Base-by-base conservation (phyloP, 306 rosid species). In the Pyrus betulifolia region DNA sequence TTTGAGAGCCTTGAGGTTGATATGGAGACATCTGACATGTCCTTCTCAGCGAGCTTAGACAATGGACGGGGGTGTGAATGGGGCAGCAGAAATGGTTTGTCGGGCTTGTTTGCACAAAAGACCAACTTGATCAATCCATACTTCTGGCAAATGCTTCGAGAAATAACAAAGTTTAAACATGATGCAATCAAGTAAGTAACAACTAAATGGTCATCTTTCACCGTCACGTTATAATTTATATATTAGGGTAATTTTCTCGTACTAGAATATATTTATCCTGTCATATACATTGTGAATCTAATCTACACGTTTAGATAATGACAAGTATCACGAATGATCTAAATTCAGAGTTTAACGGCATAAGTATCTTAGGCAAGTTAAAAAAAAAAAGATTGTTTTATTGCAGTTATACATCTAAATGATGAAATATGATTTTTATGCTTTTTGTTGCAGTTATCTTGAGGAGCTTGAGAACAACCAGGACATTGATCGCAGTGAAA, bases 21-120 rank as follows among this genome's bases (percentile, higher is more conserved):
- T 4, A 91, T 90, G 93, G 97, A 93, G 71, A 59, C 68, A 71
- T 90, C 98, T 51, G 96, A 91, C 77, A 91, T 93, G 98, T 88
- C 97, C 57, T 90, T 93, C 67, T 58, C 97, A 18, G 97, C 85
- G 49, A 93, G 97, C 77, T 75, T 91, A 52, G 96, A 93, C 82
- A 70, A 80, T 12, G 97, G 97, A 59, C 78, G 67, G 4, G 97
- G 96, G 28, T 91, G 80, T 33, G 98, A 93, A 82, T 93, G 97
- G 97, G 98, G 98, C 6, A 92, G 92, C 72, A 76, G 96, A 81
- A 95, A 82, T 73, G 92, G 98, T 18, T 65, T 90, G 58, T 87
- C 92, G 8, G 31, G 97, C 81, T 79, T 95, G 64, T 95, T 92
- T 81, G 90, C 97, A 1, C 98, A 95, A 82, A 95, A 92, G 79